These are phyloP conservation scores for Apiospora marii DNA, from an alignment of 2,329 filamentous ascomycete genomes.

Conservation along the genomic window DNA sequence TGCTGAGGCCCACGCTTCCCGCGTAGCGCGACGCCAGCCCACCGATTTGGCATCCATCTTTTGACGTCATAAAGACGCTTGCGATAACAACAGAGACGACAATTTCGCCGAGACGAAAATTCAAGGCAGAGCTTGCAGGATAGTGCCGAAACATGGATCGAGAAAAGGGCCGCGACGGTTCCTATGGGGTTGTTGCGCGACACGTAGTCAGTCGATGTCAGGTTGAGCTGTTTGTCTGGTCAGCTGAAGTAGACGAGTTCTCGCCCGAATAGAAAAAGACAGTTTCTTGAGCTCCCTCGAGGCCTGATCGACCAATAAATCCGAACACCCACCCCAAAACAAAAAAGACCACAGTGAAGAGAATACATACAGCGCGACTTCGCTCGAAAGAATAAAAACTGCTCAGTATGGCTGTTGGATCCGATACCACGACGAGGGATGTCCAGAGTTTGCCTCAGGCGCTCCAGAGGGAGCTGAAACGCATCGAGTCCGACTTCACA, in stretches of 20 bases:
- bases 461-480: slow-evolving; percentile 19
- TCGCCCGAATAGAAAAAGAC: neutral
- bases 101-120: slow-evolving; percentile 13
- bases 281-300: neutral
- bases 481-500: slow-evolving; percentile 68
- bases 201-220: slow-evolving; percentile 5
- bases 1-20: slow-evolving; percentile 9
- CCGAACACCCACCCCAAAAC: neutral
- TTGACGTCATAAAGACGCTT: slow-evolving; percentile 12
- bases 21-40: slow-evolving; percentile 7
- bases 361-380: neutral
- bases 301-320: neutral
- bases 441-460: neutral
- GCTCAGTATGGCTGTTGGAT: neutral
- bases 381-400: neutral
- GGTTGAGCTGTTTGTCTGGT: neutral
- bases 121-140: slow-evolving; percentile 14
- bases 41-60: neutral
- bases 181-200: neutral
- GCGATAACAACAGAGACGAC: neutral
- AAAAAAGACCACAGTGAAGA: neutral
- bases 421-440: neutral
- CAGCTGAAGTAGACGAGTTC: neutral
- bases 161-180: neutral
- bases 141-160: neutral